A percentile compares a stretch with the other conserved stretches of the same genome.
These are phyloP conservation scores for Aspergillus sp. DNA, from an alignment of 2,329 filamentous ascomycete species.

Conservation along the genomic window DNA sequence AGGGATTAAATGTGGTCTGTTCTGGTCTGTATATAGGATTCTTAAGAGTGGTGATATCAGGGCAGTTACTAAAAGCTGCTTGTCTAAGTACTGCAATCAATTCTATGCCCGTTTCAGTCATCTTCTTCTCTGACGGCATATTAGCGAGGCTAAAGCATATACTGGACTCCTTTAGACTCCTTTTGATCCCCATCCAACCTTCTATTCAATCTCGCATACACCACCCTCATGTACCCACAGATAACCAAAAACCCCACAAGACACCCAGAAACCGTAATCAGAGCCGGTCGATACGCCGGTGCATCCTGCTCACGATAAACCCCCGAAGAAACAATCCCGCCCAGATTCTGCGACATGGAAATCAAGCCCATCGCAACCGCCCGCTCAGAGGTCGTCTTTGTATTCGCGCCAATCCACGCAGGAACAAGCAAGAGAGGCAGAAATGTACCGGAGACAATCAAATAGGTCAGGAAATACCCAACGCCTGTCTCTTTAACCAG, in stretches of 20 bases:
- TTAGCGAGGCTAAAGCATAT: background rate
- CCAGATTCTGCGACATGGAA: background rate
- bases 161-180: background rate
- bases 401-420: background rate
- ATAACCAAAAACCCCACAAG: background rate
- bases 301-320: background rate
- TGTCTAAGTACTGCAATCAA: too few species aligned
- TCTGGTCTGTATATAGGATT: background rate
- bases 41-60: background rate
- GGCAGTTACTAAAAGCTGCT: too few species aligned
- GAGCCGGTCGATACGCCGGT: background rate
- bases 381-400: background rate
- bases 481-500: background rate
- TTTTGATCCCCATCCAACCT: background rate
- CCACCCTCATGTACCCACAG: background rate
- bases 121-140: too few species aligned
- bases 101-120: too few species aligned
- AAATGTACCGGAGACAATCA: background rate
- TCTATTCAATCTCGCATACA: background rate
- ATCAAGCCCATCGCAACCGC: background rate
- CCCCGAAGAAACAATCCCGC: background rate
- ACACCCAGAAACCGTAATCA: background rate
- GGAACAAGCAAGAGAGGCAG: background rate
- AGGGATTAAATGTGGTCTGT: background rate
- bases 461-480: background rate